Evolutionary conservation across 2,329 filamentous ascomycete species (phyloP).

Genomic region (Didymosphaeria variabile): DNA sequence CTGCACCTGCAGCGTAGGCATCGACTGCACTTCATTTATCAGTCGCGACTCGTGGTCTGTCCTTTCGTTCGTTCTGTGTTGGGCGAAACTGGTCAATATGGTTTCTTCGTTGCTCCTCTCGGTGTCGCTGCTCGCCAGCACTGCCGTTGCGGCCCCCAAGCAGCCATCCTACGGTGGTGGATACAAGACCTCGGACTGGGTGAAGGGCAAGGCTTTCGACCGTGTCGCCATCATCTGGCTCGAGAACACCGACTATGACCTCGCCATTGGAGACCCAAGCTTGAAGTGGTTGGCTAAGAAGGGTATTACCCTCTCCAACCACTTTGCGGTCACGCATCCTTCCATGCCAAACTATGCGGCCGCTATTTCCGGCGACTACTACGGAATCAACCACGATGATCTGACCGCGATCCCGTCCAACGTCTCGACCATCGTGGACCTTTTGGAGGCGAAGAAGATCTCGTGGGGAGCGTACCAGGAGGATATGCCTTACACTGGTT

Average conservation of each 20-base stretch:
- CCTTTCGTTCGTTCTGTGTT: neutral
- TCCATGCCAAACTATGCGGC: slow-evolving; percentile 81
- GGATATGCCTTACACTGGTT: slow-evolving; percentile 77
- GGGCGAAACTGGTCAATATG: slow-evolving; percentile 10
- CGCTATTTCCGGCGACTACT: slow-evolving; percentile 74
- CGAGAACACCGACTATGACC: slow-evolving; percentile 76
- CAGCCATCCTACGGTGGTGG: neutral
- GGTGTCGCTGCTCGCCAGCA: slow-evolving; percentile 19
- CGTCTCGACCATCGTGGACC: slow-evolving; percentile 51
- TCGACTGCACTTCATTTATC: neutral
- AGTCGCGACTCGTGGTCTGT: neutral
- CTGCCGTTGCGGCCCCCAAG: slow-evolving; percentile 2
- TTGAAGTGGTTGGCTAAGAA: slow-evolving; percentile 66
- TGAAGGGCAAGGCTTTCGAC: slow-evolving; percentile 77
- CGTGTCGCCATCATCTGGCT: slow-evolving; percentile 78
- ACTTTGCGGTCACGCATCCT: slow-evolving; percentile 70
- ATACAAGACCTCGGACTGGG: slow-evolving; percentile 59
- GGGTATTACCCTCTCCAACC: slow-evolving; percentile 68
- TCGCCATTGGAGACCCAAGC: slow-evolving; percentile 70
- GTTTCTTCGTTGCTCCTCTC: slow-evolving; percentile 21
- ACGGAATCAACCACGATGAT: slow-evolving; percentile 74
- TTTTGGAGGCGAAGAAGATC: slow-evolving; percentile 54
- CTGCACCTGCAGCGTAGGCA: slow-evolving; percentile 3
- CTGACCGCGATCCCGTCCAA: slow-evolving; percentile 60
- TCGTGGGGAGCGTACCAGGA: slow-evolving; percentile 75